Evolutionary conservation across 2,329 filamentous ascomycete genomes (phyloP), one percentile per base, ranked within the genome.

Genomic region (Arachnomyces sp.): DNA sequence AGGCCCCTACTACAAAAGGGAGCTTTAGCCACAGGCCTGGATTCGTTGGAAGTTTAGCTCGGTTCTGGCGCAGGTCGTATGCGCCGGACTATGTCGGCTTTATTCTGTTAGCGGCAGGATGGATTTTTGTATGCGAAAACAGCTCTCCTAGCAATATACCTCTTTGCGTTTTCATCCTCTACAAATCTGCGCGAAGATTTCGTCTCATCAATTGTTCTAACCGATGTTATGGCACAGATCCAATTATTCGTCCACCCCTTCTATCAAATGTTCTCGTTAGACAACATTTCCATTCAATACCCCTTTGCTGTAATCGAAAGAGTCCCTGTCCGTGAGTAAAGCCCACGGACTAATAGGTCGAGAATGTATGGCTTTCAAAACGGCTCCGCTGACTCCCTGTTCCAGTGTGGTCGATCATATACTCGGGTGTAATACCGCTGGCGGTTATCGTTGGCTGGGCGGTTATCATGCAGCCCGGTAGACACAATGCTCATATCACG

Each of bases 191-290:
- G n/a, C n/a, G n/a, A n/a, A n/a, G 15, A 28, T 25, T 41, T 4
- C 35, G 49, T 25, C 44, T 34, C 9, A 5, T 25, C 21, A 25
- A 25, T 25, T 5, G 9, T 25, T 5, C 21, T 25, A 25, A 25
- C 21, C 9, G 21, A 25, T 5, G 9, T 9, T 25, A 5, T 25
- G 21, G 21, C 21, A 9, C 21, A 86, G 75, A 72, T 86, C 32
- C 72, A 79, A 62, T 68, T 84, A 52, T 72, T 84, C 49, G 74
- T 86, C 52, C 80, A 82, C 45, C 92, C 92, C 0, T 96, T 96
- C 60, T 88, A 96, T 61, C 87, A 86, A 65, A 84, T 95, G 78
- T 96, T 98, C 67, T 84, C 79, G 48, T 76, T 96, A 46, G 84
- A 88, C 59, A 87, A 96, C 59, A 74, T 85, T 16, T 72, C 79